A percentile compares a stretch with the other conserved stretches of the same genome.
Evolutionary conservation across 129 eudicot genomes (phyloP).

Genomic region (Logfia minima): DNA sequence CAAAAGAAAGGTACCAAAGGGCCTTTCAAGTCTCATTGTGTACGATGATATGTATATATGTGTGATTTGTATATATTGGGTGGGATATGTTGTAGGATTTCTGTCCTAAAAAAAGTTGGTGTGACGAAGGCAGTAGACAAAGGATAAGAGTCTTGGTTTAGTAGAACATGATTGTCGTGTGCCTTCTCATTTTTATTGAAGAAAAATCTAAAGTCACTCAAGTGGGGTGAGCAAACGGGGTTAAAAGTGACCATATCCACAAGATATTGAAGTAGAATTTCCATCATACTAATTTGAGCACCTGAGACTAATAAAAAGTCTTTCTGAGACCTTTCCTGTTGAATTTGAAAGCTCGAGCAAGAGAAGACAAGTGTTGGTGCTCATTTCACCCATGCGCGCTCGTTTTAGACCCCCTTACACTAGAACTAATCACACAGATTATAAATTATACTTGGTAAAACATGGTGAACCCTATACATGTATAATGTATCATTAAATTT

Average conservation of each 20-base stretch:
- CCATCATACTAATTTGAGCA: constrained; percentile 29
- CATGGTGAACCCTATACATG: background rate
- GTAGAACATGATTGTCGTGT: constrained; percentile 43
- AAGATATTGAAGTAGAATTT: constrained; percentile 31
- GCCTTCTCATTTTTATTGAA: constrained; percentile 40
- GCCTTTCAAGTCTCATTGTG: background rate
- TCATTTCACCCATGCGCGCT: constrained; percentile 42
- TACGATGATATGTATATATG: background rate
- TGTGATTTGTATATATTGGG: no score
- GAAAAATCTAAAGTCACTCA: constrained; percentile 43
- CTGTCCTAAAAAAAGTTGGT: background rate
- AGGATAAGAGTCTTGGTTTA: constrained; percentile 43
- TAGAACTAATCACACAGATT: constrained; percentile 13
- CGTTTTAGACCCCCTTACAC: constrained; percentile 41
- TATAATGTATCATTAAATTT: background rate
- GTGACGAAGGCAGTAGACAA: constrained; percentile 29
- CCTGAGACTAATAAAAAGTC: constrained; percentile 35
- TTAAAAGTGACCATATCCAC: constrained; percentile 57
- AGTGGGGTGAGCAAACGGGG: constrained; percentile 82
- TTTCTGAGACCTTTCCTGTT: constrained; percentile 24
- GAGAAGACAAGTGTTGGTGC: constrained; percentile 38
- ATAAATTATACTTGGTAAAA: background rate
- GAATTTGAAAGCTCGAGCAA: constrained; percentile 39
- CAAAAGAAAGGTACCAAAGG: background rate
- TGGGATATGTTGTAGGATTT: background rate